Base-by-base conservation (phyloP, 768 basidiomycete species). In the Pleurotus djamor region DNA sequence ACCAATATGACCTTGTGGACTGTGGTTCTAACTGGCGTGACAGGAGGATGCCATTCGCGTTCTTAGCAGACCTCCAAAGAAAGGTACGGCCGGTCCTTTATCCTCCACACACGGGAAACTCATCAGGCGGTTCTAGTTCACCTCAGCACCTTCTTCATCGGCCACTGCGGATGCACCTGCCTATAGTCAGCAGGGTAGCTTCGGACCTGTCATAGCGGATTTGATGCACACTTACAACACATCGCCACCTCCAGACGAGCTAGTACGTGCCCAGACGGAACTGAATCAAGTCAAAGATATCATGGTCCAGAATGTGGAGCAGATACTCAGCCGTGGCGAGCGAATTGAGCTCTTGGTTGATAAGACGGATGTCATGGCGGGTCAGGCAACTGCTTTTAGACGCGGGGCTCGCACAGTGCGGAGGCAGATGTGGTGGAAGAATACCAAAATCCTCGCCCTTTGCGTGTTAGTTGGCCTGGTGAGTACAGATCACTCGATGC, bases 281-380 rank as follows among this genome's bases (percentile, higher is more conserved):
- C 80, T 94, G 44, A 85, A 86, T 61, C 91, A 93, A 64, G 92
- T 97, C 49, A 98, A 97, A 71, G 89, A 95, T 67, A 93, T 97
- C 74, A 96, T 97, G 95, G 96, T 98, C 52, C 92, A 98, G 73
- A 98, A 98, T 71, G 96, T 98, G 63, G 94, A 98, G 74, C 92
- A 95, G 71, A 96, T 98, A 63, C 83, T 99, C 44, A 89, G 85
- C 56, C 82, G 97, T 38, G 97, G 97, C 21, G 97, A 99, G 73
- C 82, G 97, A 56, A 93, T 99, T 64, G 96, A 98, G 71, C 80
- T 98, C 14, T 82, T 99, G 54, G 92, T 98, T 34, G 94, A 98
- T 77, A 97, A 97, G 81, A 99, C 97, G 33, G 96, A 98, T 69
- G 90, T 82, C 57, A 92, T 99, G 87, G 91, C 92, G 5, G 89